Percentiles rank a stretch among this genome's conserved stretches.
phyloP scores from a whole-genome alignment of 1,284 basidiomycete species.

The Leccinum ponderosum region DNA sequence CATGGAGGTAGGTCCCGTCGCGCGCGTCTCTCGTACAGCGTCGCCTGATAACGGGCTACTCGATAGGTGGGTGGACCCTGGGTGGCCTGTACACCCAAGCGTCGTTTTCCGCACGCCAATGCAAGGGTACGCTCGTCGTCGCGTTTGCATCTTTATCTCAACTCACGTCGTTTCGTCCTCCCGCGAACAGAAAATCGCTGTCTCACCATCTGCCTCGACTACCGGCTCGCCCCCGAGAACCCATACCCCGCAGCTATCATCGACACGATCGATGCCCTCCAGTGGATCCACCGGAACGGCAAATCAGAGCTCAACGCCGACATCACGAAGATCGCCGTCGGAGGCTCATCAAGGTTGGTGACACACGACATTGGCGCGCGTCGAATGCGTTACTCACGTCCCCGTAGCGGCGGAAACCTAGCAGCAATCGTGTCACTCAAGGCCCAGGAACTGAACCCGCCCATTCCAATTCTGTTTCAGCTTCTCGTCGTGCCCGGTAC shows the following conservation, averaged over 20 bases:
- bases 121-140: slow-evolving; percentile 19
- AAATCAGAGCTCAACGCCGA: slow-evolving; percentile 42
- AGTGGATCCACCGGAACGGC: slow-evolving; percentile 58
- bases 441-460: slow-evolving; percentile 48
- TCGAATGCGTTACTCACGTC: background rate
- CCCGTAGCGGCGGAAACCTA: slow-evolving; percentile 65
- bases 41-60: slow-evolving; percentile 54
- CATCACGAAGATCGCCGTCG: slow-evolving; percentile 48
- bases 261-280: slow-evolving; percentile 66
- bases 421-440: slow-evolving; percentile 68
- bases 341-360: slow-evolving; percentile 68
- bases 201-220: slow-evolving; percentile 67
- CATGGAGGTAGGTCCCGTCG: slow-evolving; percentile 10
- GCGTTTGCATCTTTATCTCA: too few relatives aligned
- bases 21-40: background rate
- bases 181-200: slow-evolving; percentile 27
- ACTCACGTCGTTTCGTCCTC: background rate
- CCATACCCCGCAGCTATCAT: slow-evolving; percentile 75
- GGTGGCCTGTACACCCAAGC: slow-evolving; percentile 61
- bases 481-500: slow-evolving; percentile 59
- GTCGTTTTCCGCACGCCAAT: slow-evolving; percentile 41
- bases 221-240: slow-evolving; percentile 74
- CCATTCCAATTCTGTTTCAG: slow-evolving; percentile 62
- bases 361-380: background rate
- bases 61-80: slow-evolving; percentile 67